These are phyloP conservation scores for Cryphonectria japonica DNA, from an alignment of 2,329 filamentous ascomycete genomes.

Conservation along the genomic window DNA sequence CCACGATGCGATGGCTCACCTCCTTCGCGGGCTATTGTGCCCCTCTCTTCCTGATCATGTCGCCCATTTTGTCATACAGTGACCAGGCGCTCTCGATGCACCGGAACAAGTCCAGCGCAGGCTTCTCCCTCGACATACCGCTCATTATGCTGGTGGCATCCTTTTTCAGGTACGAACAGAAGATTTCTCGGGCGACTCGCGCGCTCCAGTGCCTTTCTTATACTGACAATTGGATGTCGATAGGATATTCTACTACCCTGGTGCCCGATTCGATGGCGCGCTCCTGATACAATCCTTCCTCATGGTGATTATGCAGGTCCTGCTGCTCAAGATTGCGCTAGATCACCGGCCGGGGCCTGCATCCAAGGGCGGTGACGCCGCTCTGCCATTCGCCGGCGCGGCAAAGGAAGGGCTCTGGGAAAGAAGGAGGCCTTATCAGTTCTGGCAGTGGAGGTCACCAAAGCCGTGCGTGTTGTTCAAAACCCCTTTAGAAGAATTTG, in stretches of 20 bases:
- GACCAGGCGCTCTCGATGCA: conserved; percentile 71
- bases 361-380: conserved; percentile 63
- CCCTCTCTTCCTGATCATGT: conserved; percentile 66
- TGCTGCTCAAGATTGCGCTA: conserved; percentile 69
- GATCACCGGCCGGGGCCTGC: conserved; percentile 66
- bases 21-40: conserved; percentile 59
- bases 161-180: conserved; percentile 57
- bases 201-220: neutral
- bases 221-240: conserved; percentile 22
- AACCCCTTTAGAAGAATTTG: neutral
- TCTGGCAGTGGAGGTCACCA: conserved; percentile 80
- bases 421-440: conserved; percentile 68
- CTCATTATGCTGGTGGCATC: conserved; percentile 74
- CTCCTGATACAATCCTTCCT: conserved; percentile 67
- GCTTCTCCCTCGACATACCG: conserved; percentile 73
- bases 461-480: conserved; percentile 57
- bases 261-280: conserved; percentile 65
- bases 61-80: conserved; percentile 66
- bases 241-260: conserved; percentile 73
- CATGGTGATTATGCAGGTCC: conserved; percentile 66
- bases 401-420: conserved; percentile 44
- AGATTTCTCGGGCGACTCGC: neutral
- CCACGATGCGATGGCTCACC: conserved; percentile 49
- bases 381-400: conserved; percentile 64
- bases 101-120: conserved; percentile 64